Evolutionary conservation across 208 protist genomes (phyloP), one percentile per base, ranked within the genome.

Genomic region (Ichthyophonus hoferi): DNA sequence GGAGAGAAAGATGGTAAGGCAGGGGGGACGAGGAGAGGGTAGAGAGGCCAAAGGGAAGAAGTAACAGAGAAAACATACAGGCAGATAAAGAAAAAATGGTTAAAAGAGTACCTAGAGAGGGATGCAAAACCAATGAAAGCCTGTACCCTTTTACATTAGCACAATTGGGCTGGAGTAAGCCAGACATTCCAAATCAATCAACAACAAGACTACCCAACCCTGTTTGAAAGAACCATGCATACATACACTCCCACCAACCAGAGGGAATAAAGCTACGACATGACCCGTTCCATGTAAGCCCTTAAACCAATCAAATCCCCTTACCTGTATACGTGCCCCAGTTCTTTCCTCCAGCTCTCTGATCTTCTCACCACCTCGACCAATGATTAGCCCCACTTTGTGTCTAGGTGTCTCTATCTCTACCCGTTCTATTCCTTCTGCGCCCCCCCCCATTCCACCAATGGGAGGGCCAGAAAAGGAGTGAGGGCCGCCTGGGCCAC

Each of bases 301-400:
- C n/a, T n/a, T n/a, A n/a, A n/a, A n/a, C n/a, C n/a, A 77, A 77
- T 24, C 24, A 77, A 24, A 77, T n/a, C n/a, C n/a, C n/a, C 24
- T 34, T 7, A 88, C 85, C 42, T 88, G 85, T 3, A 89, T 79
- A 37, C 86, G 86, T 2, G 86, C 86, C 17, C 86, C 86, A 0
- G 17, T 84, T 2, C 34, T 38, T 1, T 3, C 86, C 38, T 89
- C 17, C 31, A 89, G 0, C 39, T 89, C 86, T 33, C 86, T 58
- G 39, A 89, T 89, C 86, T 89, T 89, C 58, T 89, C 86, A 12
- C 86, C 86, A 42, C 58, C 41, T 35, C 86, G 50, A 17, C 86
- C 86, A 42, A 89, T 89, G 7, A 89, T 81, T 3, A 89, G 40
- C 7, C 86, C 86, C n/a, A 89, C 86, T 1, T 35, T 14, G 58